Base-by-base conservation (phyloP, 441 rosid genomes). In the Eutrema salsugineum region DNA sequence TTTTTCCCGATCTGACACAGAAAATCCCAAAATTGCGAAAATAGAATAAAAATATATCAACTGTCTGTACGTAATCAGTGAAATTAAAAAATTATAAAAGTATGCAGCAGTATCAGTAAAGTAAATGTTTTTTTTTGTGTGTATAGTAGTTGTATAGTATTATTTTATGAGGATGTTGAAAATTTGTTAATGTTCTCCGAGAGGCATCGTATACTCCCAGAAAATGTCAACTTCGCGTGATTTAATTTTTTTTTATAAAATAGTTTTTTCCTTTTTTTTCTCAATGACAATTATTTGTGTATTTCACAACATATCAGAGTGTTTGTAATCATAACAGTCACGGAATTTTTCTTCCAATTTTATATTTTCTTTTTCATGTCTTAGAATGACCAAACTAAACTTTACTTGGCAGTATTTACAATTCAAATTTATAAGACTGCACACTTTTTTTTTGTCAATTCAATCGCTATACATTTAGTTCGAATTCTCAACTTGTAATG, bases 191-290 rank as follows among this genome's bases (percentile, higher is more conserved):
- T 51, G 12, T 47, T 58, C 11, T 39, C 10, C 14, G 33, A 61
- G 39, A 30, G 63, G 69, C 73, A 62, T 61, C 49, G 73, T 75
- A 54, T 50, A 27, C 32, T 53, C 69, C 65, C 78, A 62, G 2
- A 68, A 62, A 54, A 68, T 75, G 78, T 68, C 78, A 68, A 54
- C 65, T 68, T 62, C 74, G n/a, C 10, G 7, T n/a, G n/a, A n/a
- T n/a, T n/a, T n/a, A n/a, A n/a, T n/a, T n/a, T n/a, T n/a, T n/a
- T n/a, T n/a, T n/a, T n/a, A n/a, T n/a, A n/a, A n/a, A n/a, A n/a
- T n/a, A n/a, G n/a, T n/a, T n/a, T n/a, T n/a, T n/a, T n/a, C n/a
- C n/a, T n/a, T n/a, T n/a, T 8, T n/a, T 20, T 6, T 60, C 28
- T 44, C 9, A 28, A 22, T 43, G 20, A 22, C 1, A 49, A 43